These are phyloP conservation scores for Acmispon strigosus DNA, from an alignment of 306 rosid species.

Conservation along the genomic window DNA sequence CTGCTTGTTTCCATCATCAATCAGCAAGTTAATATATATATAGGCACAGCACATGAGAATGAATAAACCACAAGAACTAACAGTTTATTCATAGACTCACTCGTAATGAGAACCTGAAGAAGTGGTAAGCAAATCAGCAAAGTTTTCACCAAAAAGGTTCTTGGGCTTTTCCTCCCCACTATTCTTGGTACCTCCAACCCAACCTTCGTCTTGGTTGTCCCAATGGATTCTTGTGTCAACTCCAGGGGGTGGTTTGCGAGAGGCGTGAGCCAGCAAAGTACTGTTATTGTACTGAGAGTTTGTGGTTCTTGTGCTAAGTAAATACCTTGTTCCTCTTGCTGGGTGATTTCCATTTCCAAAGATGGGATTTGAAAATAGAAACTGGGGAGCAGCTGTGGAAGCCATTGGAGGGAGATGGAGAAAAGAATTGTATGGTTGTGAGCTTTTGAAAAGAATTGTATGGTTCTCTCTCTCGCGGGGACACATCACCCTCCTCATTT, in stretches of 20 bases:
- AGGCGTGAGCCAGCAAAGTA: constrained; percentile 26
- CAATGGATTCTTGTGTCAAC: constrained; percentile 86
- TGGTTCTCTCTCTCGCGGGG: not conserved
- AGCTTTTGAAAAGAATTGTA: too few species aligned
- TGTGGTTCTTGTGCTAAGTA: not conserved
- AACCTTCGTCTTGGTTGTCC: constrained; percentile 82
- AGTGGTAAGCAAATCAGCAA: too few species aligned
- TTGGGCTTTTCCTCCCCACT: too few species aligned
- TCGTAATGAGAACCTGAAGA: too few species aligned
- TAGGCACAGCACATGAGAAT: too few species aligned
- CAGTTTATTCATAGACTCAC: too few species aligned
- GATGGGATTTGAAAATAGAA: constrained; percentile 9
- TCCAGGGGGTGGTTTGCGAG: constrained; percentile 42
- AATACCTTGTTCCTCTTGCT: not conserved
- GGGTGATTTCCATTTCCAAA: not conserved
- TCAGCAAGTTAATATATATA: too few species aligned
- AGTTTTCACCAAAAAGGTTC: too few species aligned
- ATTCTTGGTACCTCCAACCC: constrained; percentile 57
- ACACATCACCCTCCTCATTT: not conserved
- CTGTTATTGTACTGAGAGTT: not conserved
- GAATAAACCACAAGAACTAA: too few species aligned
- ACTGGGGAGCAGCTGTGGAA: constrained; percentile 20
- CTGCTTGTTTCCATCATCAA: constrained; percentile 26
- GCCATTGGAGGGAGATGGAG: constrained; percentile 2
- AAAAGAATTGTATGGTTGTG: not conserved